These are phyloP conservation scores for Lichtheimia corymbifera DNA, from an alignment of 371 early-diverging fungal genomes.

Conservation along the genomic window DNA sequence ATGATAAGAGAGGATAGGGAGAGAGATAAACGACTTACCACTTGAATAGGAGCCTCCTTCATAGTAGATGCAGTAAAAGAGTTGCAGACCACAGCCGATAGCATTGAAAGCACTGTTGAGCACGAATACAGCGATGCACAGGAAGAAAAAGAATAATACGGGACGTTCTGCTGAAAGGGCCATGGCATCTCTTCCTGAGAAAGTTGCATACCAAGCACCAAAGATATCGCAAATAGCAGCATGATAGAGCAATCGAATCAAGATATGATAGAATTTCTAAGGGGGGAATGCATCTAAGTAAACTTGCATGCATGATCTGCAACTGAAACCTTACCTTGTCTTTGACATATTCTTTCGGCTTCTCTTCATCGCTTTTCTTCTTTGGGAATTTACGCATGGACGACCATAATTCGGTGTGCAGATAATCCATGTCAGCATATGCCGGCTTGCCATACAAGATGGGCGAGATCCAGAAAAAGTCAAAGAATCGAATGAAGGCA, in stretches of 20 bases:
- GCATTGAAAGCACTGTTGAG: slow-evolving; percentile 32
- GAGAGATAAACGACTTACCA: slow-evolving; percentile 16
- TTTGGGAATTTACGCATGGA: slow-evolving; percentile 40
- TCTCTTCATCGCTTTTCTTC: slow-evolving; percentile 18
- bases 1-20: too few species aligned
- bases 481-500: slow-evolving; percentile 30
- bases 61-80: slow-evolving; percentile 30
- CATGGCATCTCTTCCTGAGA: slow-evolving; percentile 21
- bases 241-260: slow-evolving; percentile 16
- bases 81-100: slow-evolving; percentile 28
- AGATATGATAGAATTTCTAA: slow-evolving; percentile 41
- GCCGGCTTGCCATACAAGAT: slow-evolving; percentile 26
- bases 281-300: not conserved
- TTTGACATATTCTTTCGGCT: slow-evolving; percentile 26
- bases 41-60: slow-evolving; percentile 40
- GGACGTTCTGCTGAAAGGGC: slow-evolving; percentile 19
- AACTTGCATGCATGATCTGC: not conserved
- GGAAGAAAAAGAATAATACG: slow-evolving; percentile 23
- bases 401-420: slow-evolving; percentile 38
- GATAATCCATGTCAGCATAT: slow-evolving; percentile 22
- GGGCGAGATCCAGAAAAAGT: slow-evolving; percentile 35
- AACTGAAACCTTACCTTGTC: slow-evolving; percentile 27
- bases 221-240: slow-evolving; percentile 23
- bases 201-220: slow-evolving; percentile 27
- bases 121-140: slow-evolving; percentile 13